These are phyloP conservation scores for Apiospora hydei DNA, from an alignment of 2,329 filamentous ascomycete genomes.

Conservation along the genomic window DNA sequence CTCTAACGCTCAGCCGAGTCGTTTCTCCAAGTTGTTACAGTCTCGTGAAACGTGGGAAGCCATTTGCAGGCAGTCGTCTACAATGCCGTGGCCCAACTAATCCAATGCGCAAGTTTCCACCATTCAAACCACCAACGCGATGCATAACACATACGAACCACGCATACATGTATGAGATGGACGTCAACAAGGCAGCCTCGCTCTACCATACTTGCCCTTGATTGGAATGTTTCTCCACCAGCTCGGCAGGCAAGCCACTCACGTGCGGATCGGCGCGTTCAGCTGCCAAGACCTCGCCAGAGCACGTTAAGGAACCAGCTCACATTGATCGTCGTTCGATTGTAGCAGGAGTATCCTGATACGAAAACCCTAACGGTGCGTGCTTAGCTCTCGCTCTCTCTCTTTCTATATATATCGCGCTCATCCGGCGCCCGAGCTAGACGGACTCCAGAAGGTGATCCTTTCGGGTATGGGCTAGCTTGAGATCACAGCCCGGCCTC, in stretches of 20 bases:
- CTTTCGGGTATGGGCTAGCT: not conserved
- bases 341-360: not conserved
- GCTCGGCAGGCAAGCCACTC: not conserved
- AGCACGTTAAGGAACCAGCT: not conserved
- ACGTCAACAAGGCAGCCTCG: not conserved
- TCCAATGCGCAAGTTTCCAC: not conserved
- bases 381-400: not conserved
- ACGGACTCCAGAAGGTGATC: not conserved
- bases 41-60: not conserved
- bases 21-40: not conserved
- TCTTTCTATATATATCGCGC: not conserved
- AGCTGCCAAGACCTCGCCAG: conserved; percentile 13
- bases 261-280: not conserved
- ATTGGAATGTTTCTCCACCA: not conserved
- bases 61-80: not conserved
- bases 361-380: not conserved
- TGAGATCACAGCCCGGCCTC: not conserved
- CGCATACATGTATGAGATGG: not conserved
- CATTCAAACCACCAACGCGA: not conserved
- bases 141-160: not conserved
- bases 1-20: too few relatives aligned
- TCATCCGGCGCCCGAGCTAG: not conserved
- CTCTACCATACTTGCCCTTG: not conserved
- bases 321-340: not conserved
- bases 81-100: not conserved